Base-by-base conservation (phyloP, 2,329 filamentous ascomycete genomes). In the Taxawa tesnikishii region DNA sequence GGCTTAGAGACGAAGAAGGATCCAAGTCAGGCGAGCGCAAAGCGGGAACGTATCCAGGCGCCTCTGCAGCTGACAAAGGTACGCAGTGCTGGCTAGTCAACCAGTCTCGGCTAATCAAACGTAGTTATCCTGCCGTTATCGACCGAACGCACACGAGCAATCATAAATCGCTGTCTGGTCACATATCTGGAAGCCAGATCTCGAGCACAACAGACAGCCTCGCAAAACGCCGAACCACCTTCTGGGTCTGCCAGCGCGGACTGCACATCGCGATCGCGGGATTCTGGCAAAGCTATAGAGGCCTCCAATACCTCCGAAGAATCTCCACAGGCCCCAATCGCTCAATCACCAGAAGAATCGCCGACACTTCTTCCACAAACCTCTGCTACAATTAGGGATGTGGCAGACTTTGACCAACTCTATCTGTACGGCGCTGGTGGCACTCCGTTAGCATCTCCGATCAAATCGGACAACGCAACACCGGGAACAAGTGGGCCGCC, bases 161-260 rank as follows among this genome's bases (percentile, higher is more conserved):
- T 84, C 37, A 65, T 75, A 33, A 67, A 72, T 38, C 56, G 55
- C 30, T 75, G 68, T 43, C 47, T 75, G 14, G 57, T 59, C 19
- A 52, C 59, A 24, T 72, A 74, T 43, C 49, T 75, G 12, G 45
- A 54, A 31, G 38, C 38, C n/a, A 43, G 46, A 37, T 37, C 27
- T 21, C 17, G 26, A 10, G 32, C 26, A 27, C 13, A 29, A 16
- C n/a, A n/a, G n/a, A n/a, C n/a, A n/a, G n/a, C n/a, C n/a, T n/a
- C n/a, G n/a, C n/a, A n/a, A n/a, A n/a, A n/a, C n/a, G n/a, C n/a
- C n/a, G n/a, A n/a, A n/a, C n/a, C n/a, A n/a, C n/a, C n/a, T n/a
- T n/a, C n/a, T n/a, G n/a, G n/a, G n/a, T n/a, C n/a, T n/a, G n/a
- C n/a, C n/a, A n/a, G n/a, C n/a, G n/a, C n/a, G n/a, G n/a, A n/a